A percentile compares a stretch with the other conserved stretches of the same genome.
Evolutionary conservation across 2,329 filamentous ascomycete species (phyloP).

Genomic region (Lasiodiplodia sp.): DNA sequence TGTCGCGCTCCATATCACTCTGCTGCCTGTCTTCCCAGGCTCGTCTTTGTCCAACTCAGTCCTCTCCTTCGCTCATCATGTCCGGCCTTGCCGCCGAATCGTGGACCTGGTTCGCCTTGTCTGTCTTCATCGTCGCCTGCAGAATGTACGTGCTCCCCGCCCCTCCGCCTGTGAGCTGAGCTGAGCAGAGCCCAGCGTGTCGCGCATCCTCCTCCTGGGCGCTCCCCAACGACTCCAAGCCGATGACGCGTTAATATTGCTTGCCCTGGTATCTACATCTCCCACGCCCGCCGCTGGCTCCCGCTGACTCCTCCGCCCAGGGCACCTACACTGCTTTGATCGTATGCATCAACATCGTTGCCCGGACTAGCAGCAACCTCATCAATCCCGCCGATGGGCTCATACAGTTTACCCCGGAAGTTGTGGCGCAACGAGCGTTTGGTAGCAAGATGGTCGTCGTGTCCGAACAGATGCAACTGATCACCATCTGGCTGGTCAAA

Average conservation of each 20-base stretch:
- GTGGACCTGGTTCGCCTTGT: constrained; percentile 56
- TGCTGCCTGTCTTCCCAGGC: neutral
- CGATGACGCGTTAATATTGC: constrained; percentile 46
- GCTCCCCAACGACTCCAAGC: constrained; percentile 36
- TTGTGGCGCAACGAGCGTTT: constrained; percentile 52
- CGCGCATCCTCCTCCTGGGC: constrained; percentile 47
- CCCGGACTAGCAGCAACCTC: constrained; percentile 45
- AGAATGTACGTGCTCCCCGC: constrained; percentile 42
- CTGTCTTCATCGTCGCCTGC: constrained; percentile 42
- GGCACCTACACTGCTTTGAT: constrained; percentile 44
- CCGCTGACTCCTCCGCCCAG: constrained; percentile 32
- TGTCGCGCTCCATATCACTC: neutral
- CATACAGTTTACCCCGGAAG: constrained; percentile 43
- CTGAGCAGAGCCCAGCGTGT: constrained; percentile 35
- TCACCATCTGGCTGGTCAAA: constrained; percentile 61
- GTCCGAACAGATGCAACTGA: constrained; percentile 61
- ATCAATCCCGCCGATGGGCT: constrained; percentile 44
- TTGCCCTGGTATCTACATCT: constrained; percentile 41
- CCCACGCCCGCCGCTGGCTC: neutral
- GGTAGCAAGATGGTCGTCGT: constrained; percentile 64
- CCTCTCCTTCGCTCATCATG: constrained; percentile 15
- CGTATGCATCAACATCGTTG: constrained; percentile 42
- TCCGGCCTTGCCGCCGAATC: constrained; percentile 49
- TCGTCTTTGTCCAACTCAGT: neutral
- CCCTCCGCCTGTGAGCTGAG: constrained; percentile 45